These are phyloP conservation scores for Kwoniella shandongensis DNA, from an alignment of 768 basidiomycete genomes.

Conservation along the genomic window DNA sequence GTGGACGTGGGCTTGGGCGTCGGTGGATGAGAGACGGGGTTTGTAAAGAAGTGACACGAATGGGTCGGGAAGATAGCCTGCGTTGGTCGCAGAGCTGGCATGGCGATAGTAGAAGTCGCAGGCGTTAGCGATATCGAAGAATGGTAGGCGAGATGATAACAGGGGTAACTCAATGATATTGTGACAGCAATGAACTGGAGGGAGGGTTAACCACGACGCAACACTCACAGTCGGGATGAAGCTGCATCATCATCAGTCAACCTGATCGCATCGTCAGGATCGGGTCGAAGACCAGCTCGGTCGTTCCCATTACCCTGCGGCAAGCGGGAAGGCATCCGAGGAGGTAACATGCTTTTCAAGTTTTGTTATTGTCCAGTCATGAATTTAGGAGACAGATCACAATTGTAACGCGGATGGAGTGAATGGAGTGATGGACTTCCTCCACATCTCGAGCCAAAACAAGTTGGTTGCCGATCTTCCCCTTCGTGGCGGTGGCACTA, in stretches of 20 bases:
- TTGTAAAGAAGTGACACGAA: slow-evolving; percentile 70
- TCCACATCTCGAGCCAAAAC: too few species aligned
- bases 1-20: slow-evolving; percentile 59
- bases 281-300: not conserved
- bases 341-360: slow-evolving; percentile 2
- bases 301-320: not conserved
- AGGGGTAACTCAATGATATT: not conserved
- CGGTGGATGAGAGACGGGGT: slow-evolving; percentile 51
- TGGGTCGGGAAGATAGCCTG: slow-evolving; percentile 76
- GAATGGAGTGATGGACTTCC: too few species aligned
- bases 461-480: too few species aligned
- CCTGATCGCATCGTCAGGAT: slow-evolving; percentile 50
- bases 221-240: slow-evolving; percentile 49
- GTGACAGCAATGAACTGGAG: not conserved
- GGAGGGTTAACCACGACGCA: not conserved
- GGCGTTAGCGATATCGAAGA: not conserved
- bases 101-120: not conserved
- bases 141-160: not conserved
- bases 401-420: too few species aligned
- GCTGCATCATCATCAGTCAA: slow-evolving; percentile 54
- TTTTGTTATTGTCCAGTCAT: too few species aligned
- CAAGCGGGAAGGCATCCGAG: not conserved
- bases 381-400: too few species aligned
- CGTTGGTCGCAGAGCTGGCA: slow-evolving; percentile 68
- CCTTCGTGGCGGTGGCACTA: too few species aligned